Conservation (phyloP, 2,329 filamentous ascomycete genomes). For the Cercospora sp. region DNA sequence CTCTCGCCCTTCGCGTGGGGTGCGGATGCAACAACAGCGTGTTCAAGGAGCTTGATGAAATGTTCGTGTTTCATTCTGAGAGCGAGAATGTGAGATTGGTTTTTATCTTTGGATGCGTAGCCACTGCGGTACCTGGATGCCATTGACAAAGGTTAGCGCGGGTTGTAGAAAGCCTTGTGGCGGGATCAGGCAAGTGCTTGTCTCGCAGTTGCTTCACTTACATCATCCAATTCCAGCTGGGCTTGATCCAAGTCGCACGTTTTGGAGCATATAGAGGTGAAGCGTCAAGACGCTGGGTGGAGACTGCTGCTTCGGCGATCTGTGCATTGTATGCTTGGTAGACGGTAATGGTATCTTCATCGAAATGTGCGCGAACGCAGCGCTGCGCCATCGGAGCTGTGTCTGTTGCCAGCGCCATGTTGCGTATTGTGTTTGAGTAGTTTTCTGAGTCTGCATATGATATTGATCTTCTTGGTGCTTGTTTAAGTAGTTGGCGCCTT, state of each 20-base stretch:
- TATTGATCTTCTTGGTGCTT: background rate
- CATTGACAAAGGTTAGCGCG: background rate
- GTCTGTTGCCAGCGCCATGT: background rate
- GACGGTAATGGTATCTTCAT: constrained; percentile 7
- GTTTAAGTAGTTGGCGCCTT: background rate
- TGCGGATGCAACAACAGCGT: constrained; percentile 6
- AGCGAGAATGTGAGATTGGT: constrained; percentile 14
- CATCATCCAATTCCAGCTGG: constrained; percentile 18
- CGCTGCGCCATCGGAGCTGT: background rate
- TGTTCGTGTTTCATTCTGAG: constrained; percentile 12
- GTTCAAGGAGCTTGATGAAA: constrained; percentile 10
- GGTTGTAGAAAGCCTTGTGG: background rate
- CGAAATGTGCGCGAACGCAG: constrained; percentile 11
- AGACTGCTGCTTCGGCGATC: constrained; percentile 11
- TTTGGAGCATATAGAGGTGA: constrained; percentile 9
- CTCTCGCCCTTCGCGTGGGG: constrained; percentile 7
- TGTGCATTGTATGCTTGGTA: constrained; percentile 16
- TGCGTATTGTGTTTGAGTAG: no score
- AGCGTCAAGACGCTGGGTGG: constrained; percentile 4
- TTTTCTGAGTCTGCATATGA: background rate
- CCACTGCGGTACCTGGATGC: constrained; percentile 10
- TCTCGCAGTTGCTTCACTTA: background rate
- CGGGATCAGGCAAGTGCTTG: background rate
- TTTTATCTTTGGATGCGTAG: constrained; percentile 13
- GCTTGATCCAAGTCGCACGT: constrained; percentile 16